phyloP scores from a whole-genome alignment of 345 rosid genomes.

The Turnera subulata region DNA sequence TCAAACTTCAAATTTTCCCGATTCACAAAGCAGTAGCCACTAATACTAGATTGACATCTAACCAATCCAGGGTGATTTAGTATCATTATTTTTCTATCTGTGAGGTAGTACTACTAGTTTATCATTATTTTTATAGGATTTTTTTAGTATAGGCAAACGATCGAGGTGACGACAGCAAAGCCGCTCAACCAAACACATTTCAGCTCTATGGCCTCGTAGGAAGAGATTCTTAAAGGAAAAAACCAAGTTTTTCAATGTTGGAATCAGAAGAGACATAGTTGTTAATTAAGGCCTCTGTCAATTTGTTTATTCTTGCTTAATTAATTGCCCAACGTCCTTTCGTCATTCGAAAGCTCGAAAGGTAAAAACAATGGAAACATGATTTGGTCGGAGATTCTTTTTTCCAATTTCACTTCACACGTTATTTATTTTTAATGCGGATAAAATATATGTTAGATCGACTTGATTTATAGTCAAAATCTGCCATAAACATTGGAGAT shows the following conservation, averaged over 20 bases:
- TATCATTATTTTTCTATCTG: too few relatives aligned
- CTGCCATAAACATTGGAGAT: too few relatives aligned
- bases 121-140: too few relatives aligned
- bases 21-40: constrained; percentile 10
- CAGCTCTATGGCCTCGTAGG: constrained; percentile 19
- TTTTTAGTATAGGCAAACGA: background rate
- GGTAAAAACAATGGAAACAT: background rate
- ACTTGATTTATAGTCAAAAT: too few relatives aligned
- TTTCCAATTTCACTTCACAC: too few relatives aligned
- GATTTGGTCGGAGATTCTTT: too few relatives aligned
- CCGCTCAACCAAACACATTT: constrained; percentile 19
- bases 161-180: constrained; percentile 33
- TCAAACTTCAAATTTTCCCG: constrained; percentile 19
- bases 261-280: constrained; percentile 15
- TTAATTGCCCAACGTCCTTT: constrained; percentile 1
- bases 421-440: too few relatives aligned
- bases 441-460: too few relatives aligned
- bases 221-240: constrained; percentile 11
- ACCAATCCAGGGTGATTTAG: constrained; percentile 3
- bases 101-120: too few relatives aligned
- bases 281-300: constrained; percentile 4
- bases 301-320: background rate
- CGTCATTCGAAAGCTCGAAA: background rate
- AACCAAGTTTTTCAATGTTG: constrained; percentile 1
- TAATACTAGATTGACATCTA: constrained; percentile 6